These are phyloP conservation scores for Vanilla planifolia DNA, from an alignment of 106 monocot genomes.

Conservation along the genomic window DNA sequence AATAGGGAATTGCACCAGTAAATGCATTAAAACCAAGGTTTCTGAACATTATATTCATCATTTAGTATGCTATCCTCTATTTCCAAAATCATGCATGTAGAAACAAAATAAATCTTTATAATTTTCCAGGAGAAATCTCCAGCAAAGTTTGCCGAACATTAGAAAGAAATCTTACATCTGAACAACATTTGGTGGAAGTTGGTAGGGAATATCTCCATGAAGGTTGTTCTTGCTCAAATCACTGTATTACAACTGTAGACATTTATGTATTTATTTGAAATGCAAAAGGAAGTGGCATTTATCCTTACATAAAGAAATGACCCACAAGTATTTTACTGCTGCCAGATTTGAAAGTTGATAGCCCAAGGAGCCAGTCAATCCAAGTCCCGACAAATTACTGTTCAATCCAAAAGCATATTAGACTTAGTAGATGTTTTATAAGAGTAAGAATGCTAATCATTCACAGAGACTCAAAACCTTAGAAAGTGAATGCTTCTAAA, in stretches of 20 bases:
- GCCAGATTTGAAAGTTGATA: conserved; percentile 84
- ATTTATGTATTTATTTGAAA: conserved; percentile 30
- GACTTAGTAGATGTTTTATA: too few relatives aligned
- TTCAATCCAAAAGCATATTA: too few relatives aligned
- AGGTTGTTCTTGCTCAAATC: conserved; percentile 91
- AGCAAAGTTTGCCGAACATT: too few relatives aligned
- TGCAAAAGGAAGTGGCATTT: background rate
- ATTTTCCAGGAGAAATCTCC: too few relatives aligned
- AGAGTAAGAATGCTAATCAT: too few relatives aligned
- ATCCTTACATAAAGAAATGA: conserved; percentile 9
- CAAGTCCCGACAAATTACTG: conserved; percentile 71
- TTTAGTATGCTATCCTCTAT: too few relatives aligned
- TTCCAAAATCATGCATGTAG: too few relatives aligned
- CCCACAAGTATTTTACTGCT: conserved; percentile 86
- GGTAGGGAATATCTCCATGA: conserved; percentile 84
- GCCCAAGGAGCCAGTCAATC: conserved; percentile 70
- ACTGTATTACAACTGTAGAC: conserved; percentile 64
- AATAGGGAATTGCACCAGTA: conserved; percentile 80
- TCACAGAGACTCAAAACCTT: too few relatives aligned
- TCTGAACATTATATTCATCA: too few relatives aligned
- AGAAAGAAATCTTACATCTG: conserved; percentile 45
- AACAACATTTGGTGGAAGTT: conserved; percentile 79
- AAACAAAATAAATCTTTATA: too few relatives aligned
- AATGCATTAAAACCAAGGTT: conserved; percentile 68
- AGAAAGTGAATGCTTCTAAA: too few relatives aligned